A percentile compares a stretch with the other conserved stretches of the same genome.
Evolutionary conservation across 306 rosid species (phyloP).

Genomic region (Trichosanthes cucumerina): DNA sequence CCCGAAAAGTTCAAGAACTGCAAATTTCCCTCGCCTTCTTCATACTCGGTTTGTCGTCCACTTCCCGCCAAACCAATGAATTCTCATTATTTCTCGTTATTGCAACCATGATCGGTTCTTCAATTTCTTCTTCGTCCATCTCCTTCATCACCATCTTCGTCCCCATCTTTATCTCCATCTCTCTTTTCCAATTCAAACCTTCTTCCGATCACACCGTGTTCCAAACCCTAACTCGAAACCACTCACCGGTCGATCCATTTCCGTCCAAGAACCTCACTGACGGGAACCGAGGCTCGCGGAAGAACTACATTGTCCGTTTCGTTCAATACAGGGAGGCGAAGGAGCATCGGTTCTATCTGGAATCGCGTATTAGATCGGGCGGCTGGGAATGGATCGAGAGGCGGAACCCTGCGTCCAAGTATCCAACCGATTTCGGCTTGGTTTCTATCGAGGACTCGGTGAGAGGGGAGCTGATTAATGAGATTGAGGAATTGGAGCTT

Average conservation of each 20-base stretch:
- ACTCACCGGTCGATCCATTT: constrained; percentile 9
- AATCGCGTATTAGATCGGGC: constrained; percentile 29
- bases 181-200: constrained; percentile 23
- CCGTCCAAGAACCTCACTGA: constrained; percentile 10
- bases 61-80: constrained; percentile 50
- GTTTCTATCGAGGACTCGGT: constrained; percentile 50
- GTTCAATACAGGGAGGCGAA: constrained; percentile 42
- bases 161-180: constrained; percentile 18
- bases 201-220: constrained; percentile 11
- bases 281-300: constrained; percentile 17
- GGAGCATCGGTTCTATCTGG: constrained; percentile 49
- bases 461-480: constrained; percentile 22
- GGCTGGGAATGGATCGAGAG: constrained; percentile 91
- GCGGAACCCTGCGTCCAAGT: constrained; percentile 60
- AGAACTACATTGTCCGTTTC: constrained; percentile 70
- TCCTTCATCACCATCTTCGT: constrained; percentile 26
- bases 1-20: neutral
- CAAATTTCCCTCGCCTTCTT: neutral
- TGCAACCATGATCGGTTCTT: constrained; percentile 28
- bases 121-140: constrained; percentile 16
- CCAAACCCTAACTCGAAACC: constrained; percentile 27
- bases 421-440: constrained; percentile 79
- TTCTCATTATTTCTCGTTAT: neutral
- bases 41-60: neutral
- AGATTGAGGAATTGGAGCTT: constrained; percentile 38